phyloP scores from a whole-genome alignment of 2,329 filamentous ascomycete species.

The Alternaria brassicae region DNA sequence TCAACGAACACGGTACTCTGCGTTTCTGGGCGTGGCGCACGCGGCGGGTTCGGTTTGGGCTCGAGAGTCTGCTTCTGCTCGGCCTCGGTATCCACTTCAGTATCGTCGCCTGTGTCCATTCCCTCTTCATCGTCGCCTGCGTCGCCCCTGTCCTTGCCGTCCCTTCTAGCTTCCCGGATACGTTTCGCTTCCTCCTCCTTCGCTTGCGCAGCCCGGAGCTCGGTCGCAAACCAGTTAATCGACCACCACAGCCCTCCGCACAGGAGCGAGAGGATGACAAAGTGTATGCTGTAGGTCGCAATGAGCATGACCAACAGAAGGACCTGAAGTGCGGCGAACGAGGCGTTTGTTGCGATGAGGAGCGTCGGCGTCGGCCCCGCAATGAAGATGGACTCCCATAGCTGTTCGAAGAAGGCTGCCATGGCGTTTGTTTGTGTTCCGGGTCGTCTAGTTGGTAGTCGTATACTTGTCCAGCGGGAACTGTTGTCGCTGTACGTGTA shows the following conservation, averaged over 20 bases:
- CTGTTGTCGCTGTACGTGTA: slow-evolving; percentile 15
- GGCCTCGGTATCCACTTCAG: slow-evolving; percentile 53
- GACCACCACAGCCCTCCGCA: slow-evolving; percentile 86
- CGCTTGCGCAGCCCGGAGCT: slow-evolving; percentile 59
- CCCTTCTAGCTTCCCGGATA: slow-evolving; percentile 50
- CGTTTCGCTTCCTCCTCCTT: slow-evolving; percentile 60
- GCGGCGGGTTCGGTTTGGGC: slow-evolving; percentile 21
- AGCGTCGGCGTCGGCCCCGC: slow-evolving; percentile 89
- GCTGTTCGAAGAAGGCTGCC: slow-evolving; percentile 69
- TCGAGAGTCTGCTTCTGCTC: slow-evolving; percentile 39
- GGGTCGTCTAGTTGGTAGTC: neutral
- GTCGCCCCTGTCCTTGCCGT: slow-evolving; percentile 50
- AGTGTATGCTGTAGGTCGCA: slow-evolving; percentile 87
- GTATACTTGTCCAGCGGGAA: slow-evolving; percentile 12
- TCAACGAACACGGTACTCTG: slow-evolving; percentile 49
- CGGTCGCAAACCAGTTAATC: slow-evolving; percentile 95
- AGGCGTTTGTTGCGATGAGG: slow-evolving; percentile 85
- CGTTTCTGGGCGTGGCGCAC: slow-evolving; percentile 31
- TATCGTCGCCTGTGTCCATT: slow-evolving; percentile 56
- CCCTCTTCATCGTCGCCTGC: slow-evolving; percentile 43
- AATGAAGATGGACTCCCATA: slow-evolving; percentile 93
- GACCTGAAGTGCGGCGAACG: slow-evolving; percentile 84
- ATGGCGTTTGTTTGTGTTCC: slow-evolving; percentile 25
- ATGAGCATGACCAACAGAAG: slow-evolving; percentile 78
- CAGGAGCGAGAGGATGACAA: slow-evolving; percentile 79